Evolutionary conservation across 805 yeast species (phyloP), one percentile per base, ranked within the genome.

Genomic region (Maudiozyma turicensis): DNA sequence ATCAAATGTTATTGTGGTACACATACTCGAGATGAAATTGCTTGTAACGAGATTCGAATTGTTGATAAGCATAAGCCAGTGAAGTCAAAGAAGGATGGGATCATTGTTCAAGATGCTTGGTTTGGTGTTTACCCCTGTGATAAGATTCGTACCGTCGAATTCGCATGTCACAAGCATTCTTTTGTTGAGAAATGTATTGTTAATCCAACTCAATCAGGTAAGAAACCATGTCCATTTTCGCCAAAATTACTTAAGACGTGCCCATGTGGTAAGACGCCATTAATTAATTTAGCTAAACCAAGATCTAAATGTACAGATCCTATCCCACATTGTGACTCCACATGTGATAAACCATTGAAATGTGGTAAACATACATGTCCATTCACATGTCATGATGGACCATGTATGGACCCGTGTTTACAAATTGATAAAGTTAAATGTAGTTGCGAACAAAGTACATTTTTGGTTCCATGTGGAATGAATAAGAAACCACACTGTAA

Each of bases 1-100:
- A 75, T 76, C 1, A 64, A 56, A 20, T 89, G 96, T 63, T 89
- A 86, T 60, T 89, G 97, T 70, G 96, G 96, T 0, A 69, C 72
- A 35, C 72, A 77, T 8, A 56, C 63, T 0, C 65, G 71, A 30
- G 54, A 60, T 8, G 62, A 79, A 1, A 55, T 65, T 8, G 50
- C 49, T n/a, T 65, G 69, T 55, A 55, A 14, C 57, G 68, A 54
- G 80, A 89, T 63, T 56, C 65, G 52, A 70, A 74, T 34, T 61
- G 70, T 49, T 57, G 26, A 29, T 4, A 45, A 55, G 3, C 60
- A 20, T 73, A 80, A 2, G 59, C 13, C 33, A 6, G 71, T 57
- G 28, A 59, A 48, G 68, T 66, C 54, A 44, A 31, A 20, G n/a
- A 28, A 58, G 11, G 55, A 55, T 3, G 57, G 64, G 11, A n/a